phyloP scores from a whole-genome alignment of 2,329 filamentous ascomycete species.

The Sphaerostilbella broomeana region DNA sequence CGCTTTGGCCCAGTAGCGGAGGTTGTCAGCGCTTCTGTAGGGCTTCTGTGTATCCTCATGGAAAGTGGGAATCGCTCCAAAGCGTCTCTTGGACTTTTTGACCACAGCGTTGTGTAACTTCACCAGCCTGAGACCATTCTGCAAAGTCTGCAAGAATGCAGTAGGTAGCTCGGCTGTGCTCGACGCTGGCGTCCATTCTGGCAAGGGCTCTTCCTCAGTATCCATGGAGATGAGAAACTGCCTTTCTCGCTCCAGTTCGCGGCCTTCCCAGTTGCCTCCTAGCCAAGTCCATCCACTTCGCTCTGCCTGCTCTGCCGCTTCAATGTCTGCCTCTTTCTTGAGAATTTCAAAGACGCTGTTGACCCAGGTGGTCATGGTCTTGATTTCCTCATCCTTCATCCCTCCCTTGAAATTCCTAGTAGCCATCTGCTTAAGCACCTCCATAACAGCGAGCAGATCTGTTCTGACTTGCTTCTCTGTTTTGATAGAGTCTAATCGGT shows the following conservation, averaged over 20 bases:
- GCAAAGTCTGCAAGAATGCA: slow-evolving; percentile 65
- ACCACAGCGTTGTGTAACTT: slow-evolving; percentile 87
- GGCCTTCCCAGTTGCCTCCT: slow-evolving; percentile 65
- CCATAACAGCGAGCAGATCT: slow-evolving; percentile 79
- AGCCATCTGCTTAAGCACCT: slow-evolving; percentile 87
- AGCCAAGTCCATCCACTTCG: slow-evolving; percentile 76
- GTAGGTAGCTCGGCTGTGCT: slow-evolving; percentile 50
- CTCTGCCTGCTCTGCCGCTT: slow-evolving; percentile 64
- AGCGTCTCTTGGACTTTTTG: slow-evolving; percentile 74
- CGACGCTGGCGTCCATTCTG: slow-evolving; percentile 55
- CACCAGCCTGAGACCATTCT: slow-evolving; percentile 74
- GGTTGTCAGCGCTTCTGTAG: slow-evolving; percentile 87
- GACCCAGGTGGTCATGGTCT: slow-evolving; percentile 74
- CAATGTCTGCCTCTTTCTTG: slow-evolving; percentile 67
- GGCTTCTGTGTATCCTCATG: slow-evolving; percentile 93
- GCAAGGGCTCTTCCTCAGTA: slow-evolving; percentile 51
- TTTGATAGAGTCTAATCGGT: slow-evolving; percentile 78
- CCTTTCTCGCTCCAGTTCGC: slow-evolving; percentile 71
- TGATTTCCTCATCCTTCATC: slow-evolving; percentile 69
- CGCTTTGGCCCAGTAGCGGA: slow-evolving; percentile 94
- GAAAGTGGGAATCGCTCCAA: slow-evolving; percentile 81
- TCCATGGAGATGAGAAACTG: slow-evolving; percentile 76
- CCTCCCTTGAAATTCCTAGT: slow-evolving; percentile 79
- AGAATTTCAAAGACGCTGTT: slow-evolving; percentile 71
- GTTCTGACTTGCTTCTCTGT: slow-evolving; percentile 78